These are phyloP conservation scores for Colletotrichum sansevieriae DNA, from an alignment of 2,329 filamentous ascomycete species.

Conservation along the genomic window DNA sequence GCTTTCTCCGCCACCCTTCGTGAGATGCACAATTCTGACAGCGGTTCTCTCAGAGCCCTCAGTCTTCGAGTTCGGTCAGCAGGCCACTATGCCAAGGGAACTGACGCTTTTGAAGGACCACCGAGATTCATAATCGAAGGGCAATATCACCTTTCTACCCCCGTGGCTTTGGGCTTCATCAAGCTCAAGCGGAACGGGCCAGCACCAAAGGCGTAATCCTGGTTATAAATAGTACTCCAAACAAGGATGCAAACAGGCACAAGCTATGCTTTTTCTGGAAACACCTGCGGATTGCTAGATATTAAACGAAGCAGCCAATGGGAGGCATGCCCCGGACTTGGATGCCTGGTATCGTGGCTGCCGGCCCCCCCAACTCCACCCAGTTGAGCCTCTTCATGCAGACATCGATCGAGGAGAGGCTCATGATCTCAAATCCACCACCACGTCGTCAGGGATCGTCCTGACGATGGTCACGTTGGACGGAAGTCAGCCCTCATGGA, in stretches of 20 bases:
- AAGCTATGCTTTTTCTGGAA: conserved; percentile 5
- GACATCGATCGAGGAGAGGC: conserved; percentile 22
- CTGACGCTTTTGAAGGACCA: background rate
- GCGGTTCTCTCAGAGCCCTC: background rate
- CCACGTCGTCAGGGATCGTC: background rate
- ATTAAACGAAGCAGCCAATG: background rate
- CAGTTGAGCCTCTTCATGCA: conserved; percentile 21
- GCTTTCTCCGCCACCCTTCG: background rate
- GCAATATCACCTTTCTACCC: no score
- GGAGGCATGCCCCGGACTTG: background rate
- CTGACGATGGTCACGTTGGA: background rate
- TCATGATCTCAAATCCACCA: conserved; percentile 16
- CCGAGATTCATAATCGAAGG: background rate
- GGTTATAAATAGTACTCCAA: background rate
- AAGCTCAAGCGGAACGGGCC: conserved; percentile 1
- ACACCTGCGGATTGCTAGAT: background rate
- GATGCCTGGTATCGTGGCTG: background rate
- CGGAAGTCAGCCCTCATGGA: conserved; percentile 1
- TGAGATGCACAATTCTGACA: no score
- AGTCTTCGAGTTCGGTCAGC: conserved; percentile 1
- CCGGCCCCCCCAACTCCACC: background rate
- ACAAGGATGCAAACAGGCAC: background rate
- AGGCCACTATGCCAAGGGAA: background rate
- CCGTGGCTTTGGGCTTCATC: background rate
- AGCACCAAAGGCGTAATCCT: background rate